Percentiles rank a stretch among this genome's conserved stretches.
These are phyloP conservation scores for Trichoderma arundinaceum DNA, from an alignment of 2,329 filamentous ascomycete genomes.

Conservation along the genomic window DNA sequence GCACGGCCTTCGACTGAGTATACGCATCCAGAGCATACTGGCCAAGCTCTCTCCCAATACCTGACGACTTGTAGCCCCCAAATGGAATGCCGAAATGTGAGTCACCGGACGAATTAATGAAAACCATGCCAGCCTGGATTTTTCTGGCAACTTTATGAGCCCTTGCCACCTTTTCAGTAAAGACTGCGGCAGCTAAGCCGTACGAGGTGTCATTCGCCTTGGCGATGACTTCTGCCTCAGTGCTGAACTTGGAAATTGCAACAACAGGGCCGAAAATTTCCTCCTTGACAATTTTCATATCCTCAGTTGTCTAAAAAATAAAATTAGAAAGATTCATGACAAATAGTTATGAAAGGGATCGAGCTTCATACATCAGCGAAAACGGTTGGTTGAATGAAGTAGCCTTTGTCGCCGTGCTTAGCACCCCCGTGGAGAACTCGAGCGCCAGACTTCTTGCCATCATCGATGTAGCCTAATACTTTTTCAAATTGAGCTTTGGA, in stretches of 20 bases:
- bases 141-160: slow-evolving; percentile 52
- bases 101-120: slow-evolving; percentile 55
- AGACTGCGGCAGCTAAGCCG: slow-evolving; percentile 41
- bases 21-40: slow-evolving; percentile 43
- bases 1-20: slow-evolving; percentile 41
- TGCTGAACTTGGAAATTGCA: slow-evolving; percentile 56
- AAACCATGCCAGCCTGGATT: slow-evolving; percentile 70
- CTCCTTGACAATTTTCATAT: slow-evolving; percentile 36
- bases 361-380: slow-evolving; percentile 57
- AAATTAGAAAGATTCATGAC: neutral
- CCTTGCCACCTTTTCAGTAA: slow-evolving; percentile 40
- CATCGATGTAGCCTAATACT: slow-evolving; percentile 45
- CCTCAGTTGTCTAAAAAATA: slow-evolving; percentile 19
- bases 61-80: slow-evolving; percentile 45
- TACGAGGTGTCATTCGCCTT: slow-evolving; percentile 58
- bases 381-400: slow-evolving; percentile 73
- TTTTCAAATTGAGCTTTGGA: slow-evolving; percentile 64
- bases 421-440: slow-evolving; percentile 71
- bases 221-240: slow-evolving; percentile 56
- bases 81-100: slow-evolving; percentile 41
- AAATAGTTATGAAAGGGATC: neutral
- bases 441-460: slow-evolving; percentile 77
- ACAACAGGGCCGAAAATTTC: slow-evolving; percentile 42
- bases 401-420: slow-evolving; percentile 55
- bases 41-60: slow-evolving; percentile 43